Base-by-base conservation (phyloP, 495 filamentous ascomycete genomes). In the Hapsidospora chrysogenum region DNA sequence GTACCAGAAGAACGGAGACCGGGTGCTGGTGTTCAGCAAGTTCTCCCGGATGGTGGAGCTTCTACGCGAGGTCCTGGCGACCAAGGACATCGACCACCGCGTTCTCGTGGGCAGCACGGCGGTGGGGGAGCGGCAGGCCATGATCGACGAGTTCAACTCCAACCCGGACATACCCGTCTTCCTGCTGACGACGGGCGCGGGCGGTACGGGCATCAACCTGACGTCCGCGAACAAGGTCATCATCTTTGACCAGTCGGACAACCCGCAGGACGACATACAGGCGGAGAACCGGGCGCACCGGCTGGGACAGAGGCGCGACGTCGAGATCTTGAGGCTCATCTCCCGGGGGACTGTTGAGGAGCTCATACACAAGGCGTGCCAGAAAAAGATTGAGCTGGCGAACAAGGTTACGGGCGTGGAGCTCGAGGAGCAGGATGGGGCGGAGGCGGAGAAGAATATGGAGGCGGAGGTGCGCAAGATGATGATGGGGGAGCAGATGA, bases 201-300 rank as follows among this genome's bases (percentile, higher is more conserved):
- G 89, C 14, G 89, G 89, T 23, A 84, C 86, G 2, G 89, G 89
- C 11, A 92, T 97, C 57, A 97, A 97, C 55, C 53, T 97, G 21
- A 83, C 84, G 9, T 81, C 76, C 28, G 92, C 89, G 2, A 96
- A 96, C 58, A 95, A 93, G 61, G 86, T 97, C 40, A 72, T 97
- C 52, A 87, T 97, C 47, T 95, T 96, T 49, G 89, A 97, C 54
- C 81, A 79, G 34, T 78, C 71, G 19, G 95, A 96, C 56, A 97
- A 97, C 45, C 89, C 89, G 0, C 89, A 97, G 52, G 85, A 95
- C 38, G 89, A 97, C 48, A 68, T 89, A 1, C 89, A 97, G 52
- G 89, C 89, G 0, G 86, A 94, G 57, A 95, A 97, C 49, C 80
- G 89, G 14, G 89, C 89, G 1, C 89, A 97, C 58, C 74, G 89